A percentile compares a stretch with the other conserved stretches of the same genome.
Conservation (phyloP, 495 filamentous ascomycete species). For the Neurospora sp. region DNA sequence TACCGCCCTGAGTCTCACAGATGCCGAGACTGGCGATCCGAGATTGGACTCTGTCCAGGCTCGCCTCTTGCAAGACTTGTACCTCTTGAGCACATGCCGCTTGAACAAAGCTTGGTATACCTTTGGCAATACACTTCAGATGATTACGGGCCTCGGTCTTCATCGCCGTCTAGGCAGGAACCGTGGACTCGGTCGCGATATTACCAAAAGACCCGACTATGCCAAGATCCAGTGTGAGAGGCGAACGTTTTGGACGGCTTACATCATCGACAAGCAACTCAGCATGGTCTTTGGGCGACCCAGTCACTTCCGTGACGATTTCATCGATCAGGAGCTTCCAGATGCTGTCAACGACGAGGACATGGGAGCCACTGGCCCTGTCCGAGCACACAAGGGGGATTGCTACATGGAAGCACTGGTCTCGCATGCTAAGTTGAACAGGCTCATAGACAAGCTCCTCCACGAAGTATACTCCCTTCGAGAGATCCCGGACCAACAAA, state of each 20-base stretch:
- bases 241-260: conserved; percentile 48
- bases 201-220: conserved; percentile 8
- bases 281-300: conserved; percentile 46
- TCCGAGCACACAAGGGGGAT: conserved; percentile 7
- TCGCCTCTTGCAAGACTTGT: conserved; percentile 16
- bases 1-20: conserved; percentile 4
- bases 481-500: conserved; percentile 27
- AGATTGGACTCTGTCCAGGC: conserved; percentile 16
- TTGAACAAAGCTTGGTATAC: conserved; percentile 15
- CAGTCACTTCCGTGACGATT: conserved; percentile 40
- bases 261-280: conserved; percentile 48
- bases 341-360: conserved; percentile 45
- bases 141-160: conserved; percentile 18
- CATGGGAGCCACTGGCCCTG: conserved; percentile 27
- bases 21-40: conserved; percentile 8
- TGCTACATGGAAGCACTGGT: conserved; percentile 42
- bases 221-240: conserved; percentile 28
- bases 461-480: conserved; percentile 41
- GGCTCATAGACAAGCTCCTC: conserved; percentile 29
- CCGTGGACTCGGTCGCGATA: conserved; percentile 8
- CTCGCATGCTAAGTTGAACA: conserved; percentile 27
- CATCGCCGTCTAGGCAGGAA: conserved; percentile 17
- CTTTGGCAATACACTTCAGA: conserved; percentile 16
- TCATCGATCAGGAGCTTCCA: conserved; percentile 44
- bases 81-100: conserved; percentile 17